Conservation (phyloP, 192 early-diverging fungal species). For the Backusella morwellensis region DNA sequence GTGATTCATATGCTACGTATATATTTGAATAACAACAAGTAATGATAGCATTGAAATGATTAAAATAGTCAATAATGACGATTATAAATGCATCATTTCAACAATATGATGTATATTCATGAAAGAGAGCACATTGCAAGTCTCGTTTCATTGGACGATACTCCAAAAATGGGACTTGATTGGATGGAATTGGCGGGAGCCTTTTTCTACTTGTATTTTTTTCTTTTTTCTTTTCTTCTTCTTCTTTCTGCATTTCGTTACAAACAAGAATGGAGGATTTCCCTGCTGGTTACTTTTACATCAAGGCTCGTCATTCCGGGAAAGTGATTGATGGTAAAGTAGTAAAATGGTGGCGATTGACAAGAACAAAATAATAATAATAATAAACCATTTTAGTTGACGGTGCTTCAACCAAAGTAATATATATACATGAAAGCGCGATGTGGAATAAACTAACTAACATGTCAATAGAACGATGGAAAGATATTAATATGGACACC, state of each 20-base stretch:
- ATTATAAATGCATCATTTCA: too few species aligned
- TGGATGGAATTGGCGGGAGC: background rate
- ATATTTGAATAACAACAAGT: too few species aligned
- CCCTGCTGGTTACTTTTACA: constrained; percentile 35
- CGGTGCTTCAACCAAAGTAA: constrained; percentile 28
- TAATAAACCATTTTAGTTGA: constrained; percentile 10
- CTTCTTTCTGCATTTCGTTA: background rate
- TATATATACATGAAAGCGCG: background rate
- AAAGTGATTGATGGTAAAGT: constrained; percentile 29
- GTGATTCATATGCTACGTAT: too few species aligned
- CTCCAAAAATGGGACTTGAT: background rate
- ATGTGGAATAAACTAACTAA: background rate
- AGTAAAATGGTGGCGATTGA: background rate
- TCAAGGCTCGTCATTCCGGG: constrained; percentile 28
- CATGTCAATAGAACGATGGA: constrained; percentile 21
- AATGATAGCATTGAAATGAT: too few species aligned
- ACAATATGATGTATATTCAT: too few species aligned
- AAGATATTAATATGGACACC: constrained; percentile 34
- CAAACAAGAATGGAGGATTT: constrained; percentile 24
- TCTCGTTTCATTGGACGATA: background rate
- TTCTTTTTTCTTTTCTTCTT: background rate
- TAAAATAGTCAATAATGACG: too few species aligned
- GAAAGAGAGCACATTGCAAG: background rate
- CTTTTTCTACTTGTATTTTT: too few species aligned
- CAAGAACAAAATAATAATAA: background rate